A percentile compares a stretch with the other conserved stretches of the same genome.
Evolutionary conservation across 2,329 filamentous ascomycete species (phyloP).

Genomic region (Sporothrix brunneoviolacea): DNA sequence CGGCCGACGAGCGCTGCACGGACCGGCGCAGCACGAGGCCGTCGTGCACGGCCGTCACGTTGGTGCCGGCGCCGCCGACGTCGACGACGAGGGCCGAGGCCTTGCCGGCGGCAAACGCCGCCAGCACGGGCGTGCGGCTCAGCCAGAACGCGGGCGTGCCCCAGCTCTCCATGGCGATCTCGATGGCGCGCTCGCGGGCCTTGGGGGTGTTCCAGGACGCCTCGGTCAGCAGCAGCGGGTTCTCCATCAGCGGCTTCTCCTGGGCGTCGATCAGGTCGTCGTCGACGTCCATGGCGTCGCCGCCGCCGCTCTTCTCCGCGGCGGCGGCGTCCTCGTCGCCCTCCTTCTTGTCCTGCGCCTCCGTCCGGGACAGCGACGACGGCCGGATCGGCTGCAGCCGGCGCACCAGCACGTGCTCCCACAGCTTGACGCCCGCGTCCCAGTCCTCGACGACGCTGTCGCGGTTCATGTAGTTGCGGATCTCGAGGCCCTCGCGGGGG

Average conservation of each 20-base stretch:
- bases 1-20: conserved; percentile 76
- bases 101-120: conserved; percentile 88
- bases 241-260: conserved; percentile 77
- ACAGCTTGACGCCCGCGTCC: conserved; percentile 82
- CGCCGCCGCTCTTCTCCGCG: conserved; percentile 33
- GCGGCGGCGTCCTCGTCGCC: conserved; percentile 56
- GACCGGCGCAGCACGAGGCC: conserved; percentile 90
- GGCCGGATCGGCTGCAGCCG: conserved; percentile 68
- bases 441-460: conserved; percentile 94
- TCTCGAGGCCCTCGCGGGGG: conserved; percentile 67
- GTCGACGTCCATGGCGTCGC: conserved; percentile 57
- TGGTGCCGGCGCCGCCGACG: conserved; percentile 80
- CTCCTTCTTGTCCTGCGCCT: conserved; percentile 51
- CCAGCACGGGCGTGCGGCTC: conserved; percentile 78
- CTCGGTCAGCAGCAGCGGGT: conserved; percentile 88
- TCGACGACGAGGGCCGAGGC: conserved; percentile 89
- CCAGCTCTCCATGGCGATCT: conserved; percentile 97
- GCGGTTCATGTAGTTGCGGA: conserved; percentile 84
- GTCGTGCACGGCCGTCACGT: conserved; percentile 86
- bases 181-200: conserved; percentile 85
- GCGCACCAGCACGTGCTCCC: conserved; percentile 88
- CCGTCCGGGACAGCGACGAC: background rate
- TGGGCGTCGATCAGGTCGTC: conserved; percentile 47
- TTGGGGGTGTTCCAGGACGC: conserved; percentile 87
- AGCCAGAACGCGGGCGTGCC: conserved; percentile 92